Conservation (phyloP, 768 basidiomycete genomes). For the Leccinum variicolor region DNA sequence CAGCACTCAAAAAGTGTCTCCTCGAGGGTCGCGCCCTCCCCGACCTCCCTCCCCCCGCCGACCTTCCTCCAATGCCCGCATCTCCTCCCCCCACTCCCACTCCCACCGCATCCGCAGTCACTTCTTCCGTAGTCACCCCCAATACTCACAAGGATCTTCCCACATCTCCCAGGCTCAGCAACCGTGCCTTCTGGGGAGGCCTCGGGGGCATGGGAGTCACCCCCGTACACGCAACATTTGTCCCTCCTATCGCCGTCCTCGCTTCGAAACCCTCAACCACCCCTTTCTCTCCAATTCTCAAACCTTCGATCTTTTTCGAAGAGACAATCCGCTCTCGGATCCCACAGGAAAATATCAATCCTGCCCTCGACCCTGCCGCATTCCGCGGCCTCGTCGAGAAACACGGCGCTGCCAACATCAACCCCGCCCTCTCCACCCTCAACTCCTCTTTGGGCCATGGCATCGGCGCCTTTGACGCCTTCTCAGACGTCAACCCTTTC, state of each 20-base stretch:
- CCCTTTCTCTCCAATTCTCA: constrained; percentile 20
- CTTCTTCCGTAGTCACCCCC: constrained; percentile 46
- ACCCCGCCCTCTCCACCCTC: constrained; percentile 29
- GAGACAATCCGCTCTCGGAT: constrained; percentile 24
- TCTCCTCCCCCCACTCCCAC: constrained; percentile 39
- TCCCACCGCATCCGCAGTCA: constrained; percentile 12
- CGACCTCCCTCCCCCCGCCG: constrained; percentile 44
- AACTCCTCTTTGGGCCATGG: constrained; percentile 21
- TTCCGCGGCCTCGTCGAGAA: constrained; percentile 28
- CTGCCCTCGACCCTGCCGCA: constrained; percentile 20
- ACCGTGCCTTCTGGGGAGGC: constrained; percentile 79
- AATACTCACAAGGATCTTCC: constrained; percentile 80
- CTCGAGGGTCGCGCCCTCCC: constrained; percentile 59
- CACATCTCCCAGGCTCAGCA: constrained; percentile 52
- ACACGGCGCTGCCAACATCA: constrained; percentile 29
- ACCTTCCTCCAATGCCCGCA: constrained; percentile 33
- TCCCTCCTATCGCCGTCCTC: constrained; percentile 59
- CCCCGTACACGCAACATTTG: constrained; percentile 78
- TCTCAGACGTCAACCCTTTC: constrained; percentile 78
- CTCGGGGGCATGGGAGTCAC: constrained; percentile 66
- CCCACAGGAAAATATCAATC: constrained; percentile 26
- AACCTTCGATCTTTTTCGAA: constrained; percentile 31
- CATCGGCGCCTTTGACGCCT: constrained; percentile 63
- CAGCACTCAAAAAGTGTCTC: constrained; percentile 68
- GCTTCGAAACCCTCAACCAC: constrained; percentile 21